Conservation (phyloP, 306 rosid species). For the Parietaria judaica region DNA sequence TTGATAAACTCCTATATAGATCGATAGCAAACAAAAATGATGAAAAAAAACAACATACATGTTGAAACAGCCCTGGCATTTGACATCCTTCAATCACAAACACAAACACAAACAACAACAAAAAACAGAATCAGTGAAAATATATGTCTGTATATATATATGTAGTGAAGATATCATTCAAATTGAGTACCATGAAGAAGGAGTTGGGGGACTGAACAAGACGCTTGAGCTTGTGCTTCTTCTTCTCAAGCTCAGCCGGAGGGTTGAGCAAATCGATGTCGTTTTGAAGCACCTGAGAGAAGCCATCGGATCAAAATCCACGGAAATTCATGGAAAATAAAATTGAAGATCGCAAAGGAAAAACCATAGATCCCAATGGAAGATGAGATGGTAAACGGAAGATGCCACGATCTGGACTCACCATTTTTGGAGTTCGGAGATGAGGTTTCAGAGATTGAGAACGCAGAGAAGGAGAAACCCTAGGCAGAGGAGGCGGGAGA, state of each 20-base stretch:
- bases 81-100: constrained; percentile 27
- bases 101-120: neutral
- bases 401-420: neutral
- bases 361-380: neutral
- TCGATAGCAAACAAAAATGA: neutral
- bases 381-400: neutral
- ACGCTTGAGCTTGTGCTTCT: constrained; percentile 60
- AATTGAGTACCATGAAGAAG: constrained; percentile 41
- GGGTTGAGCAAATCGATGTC: constrained; percentile 55
- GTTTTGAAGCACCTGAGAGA: constrained; percentile 43
- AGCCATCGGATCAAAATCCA: neutral
- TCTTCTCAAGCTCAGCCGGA: constrained; percentile 50
- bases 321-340: neutral
- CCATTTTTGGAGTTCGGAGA: neutral
- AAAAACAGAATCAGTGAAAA: neutral
- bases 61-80: constrained; percentile 45
- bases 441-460: neutral
- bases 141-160: neutral
- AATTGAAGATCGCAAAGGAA: neutral
- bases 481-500: too few species aligned
- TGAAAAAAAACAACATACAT: constrained; percentile 28
- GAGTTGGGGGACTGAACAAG: constrained; percentile 55
- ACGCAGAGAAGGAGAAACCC: too few species aligned
- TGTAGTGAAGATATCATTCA: neutral
- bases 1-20: neutral